Percentiles rank a stretch among this genome's conserved stretches.
These are phyloP conservation scores for Plantago rigida DNA, from an alignment of 305 asterid species.

Conservation along the genomic window DNA sequence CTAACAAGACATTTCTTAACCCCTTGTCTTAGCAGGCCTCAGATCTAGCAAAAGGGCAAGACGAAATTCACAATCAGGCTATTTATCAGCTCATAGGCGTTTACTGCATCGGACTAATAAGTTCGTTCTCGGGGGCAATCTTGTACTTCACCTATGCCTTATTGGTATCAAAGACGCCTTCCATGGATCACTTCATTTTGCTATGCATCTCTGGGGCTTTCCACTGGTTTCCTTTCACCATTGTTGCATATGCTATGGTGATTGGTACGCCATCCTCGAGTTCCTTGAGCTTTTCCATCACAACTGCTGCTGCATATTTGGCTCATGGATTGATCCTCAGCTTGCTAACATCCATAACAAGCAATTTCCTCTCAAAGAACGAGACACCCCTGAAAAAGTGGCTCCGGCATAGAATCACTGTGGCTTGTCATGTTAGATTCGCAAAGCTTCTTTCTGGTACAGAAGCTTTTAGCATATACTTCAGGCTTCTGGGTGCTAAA, in stretches of 20 bases:
- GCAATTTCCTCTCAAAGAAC: slow-evolving; percentile 29
- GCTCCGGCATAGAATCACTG: slow-evolving; percentile 51
- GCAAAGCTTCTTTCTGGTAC: slow-evolving; percentile 85
- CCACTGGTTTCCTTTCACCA: slow-evolving; percentile 71
- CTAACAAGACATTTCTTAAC: too few species aligned
- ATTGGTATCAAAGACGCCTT: slow-evolving; percentile 32
- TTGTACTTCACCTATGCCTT: slow-evolving; percentile 37
- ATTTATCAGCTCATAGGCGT: slow-evolving; percentile 55
- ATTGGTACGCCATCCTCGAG: slow-evolving; percentile 27
- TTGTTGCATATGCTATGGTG: slow-evolving; percentile 42
- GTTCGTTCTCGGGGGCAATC: slow-evolving; percentile 52
- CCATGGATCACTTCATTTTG: slow-evolving; percentile 42
- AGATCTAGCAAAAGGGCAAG: slow-evolving; percentile 21
- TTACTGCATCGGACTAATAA: slow-evolving; percentile 51
- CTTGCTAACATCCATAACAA: slow-evolving; percentile 39
- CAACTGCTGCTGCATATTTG: slow-evolving; percentile 45
- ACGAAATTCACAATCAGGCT: slow-evolving; percentile 23
- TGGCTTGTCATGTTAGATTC: slow-evolving; percentile 64
- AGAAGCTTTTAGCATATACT: slow-evolving; percentile 69
- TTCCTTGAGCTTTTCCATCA: slow-evolving; percentile 37
- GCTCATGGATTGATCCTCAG: slow-evolving; percentile 51
- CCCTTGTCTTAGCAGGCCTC: slow-evolving; percentile 32
- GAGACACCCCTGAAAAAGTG: slow-evolving; percentile 39
- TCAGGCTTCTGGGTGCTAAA: slow-evolving; percentile 62
- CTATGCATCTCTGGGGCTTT: slow-evolving; percentile 59